These are phyloP conservation scores for Beverwykella pulmonaria DNA, from an alignment of 495 filamentous ascomycete species.

Conservation along the genomic window DNA sequence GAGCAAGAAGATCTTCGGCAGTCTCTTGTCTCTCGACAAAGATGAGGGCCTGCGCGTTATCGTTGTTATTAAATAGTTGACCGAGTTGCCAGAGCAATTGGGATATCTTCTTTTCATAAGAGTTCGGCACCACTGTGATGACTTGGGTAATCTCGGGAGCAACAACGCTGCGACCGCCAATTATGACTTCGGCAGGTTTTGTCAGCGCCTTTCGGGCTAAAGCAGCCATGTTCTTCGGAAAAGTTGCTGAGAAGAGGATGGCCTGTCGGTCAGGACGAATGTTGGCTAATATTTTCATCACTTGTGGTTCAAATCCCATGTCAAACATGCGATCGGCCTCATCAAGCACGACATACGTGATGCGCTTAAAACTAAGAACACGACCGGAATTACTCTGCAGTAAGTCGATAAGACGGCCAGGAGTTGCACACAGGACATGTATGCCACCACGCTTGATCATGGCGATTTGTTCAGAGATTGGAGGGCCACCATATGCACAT, in stretches of 20 bases:
- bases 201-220: conserved; percentile 85
- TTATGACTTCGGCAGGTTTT: conserved; percentile 85
- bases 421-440: conserved; percentile 93
- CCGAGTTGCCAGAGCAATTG: conserved; percentile 85
- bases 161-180: conserved; percentile 89
- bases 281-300: conserved; percentile 93
- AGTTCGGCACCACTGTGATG: conserved; percentile 71
- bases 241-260: conserved; percentile 94
- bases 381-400: conserved; percentile 88
- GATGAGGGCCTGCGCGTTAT: conserved; percentile 84
- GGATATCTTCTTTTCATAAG: conserved; percentile 80
- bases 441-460: conserved; percentile 86
- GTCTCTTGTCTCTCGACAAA: conserved; percentile 96
- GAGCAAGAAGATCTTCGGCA: conserved; percentile 79
- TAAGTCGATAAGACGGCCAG: conserved; percentile 96
- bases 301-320: conserved; percentile 98
- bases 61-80: conserved; percentile 81
- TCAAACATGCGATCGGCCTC: conserved; percentile 99
- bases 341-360: conserved; percentile 92
- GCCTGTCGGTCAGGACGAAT: conserved; percentile 91
- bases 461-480: conserved; percentile 97
- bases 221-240: conserved; percentile 91
- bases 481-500: conserved; percentile 93
- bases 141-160: conserved; percentile 93
- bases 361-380: conserved; percentile 84